A percentile compares a stretch with the other conserved stretches of the same genome.
Conservation (phyloP, 2,329 filamentous ascomycete genomes). For the Tolypocladium nubicola region DNA sequence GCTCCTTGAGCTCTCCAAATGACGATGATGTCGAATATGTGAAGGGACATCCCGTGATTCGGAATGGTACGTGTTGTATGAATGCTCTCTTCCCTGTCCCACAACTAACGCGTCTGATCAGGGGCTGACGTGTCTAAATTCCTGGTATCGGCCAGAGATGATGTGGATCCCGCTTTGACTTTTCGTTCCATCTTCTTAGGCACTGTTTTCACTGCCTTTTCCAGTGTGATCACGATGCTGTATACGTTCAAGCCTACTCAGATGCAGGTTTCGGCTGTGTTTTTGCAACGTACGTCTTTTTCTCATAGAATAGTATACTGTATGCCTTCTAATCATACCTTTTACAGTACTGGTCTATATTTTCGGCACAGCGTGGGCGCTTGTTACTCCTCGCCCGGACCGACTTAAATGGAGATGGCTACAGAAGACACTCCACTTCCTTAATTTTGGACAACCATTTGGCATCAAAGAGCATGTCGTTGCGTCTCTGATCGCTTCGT, state of each 20-base stretch:
- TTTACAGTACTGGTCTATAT: neutral
- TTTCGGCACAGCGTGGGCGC: neutral
- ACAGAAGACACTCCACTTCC: constrained; percentile 3
- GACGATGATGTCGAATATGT: neutral
- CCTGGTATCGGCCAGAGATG: constrained; percentile 9
- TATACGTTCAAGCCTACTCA: constrained; percentile 9
- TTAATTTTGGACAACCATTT: constrained; percentile 9
- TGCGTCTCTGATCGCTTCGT: constrained; percentile 9
- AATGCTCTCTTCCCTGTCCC: neutral
- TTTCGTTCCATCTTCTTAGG: constrained; percentile 10
- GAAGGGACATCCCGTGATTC: neutral
- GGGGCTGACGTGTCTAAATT: constrained; percentile 10
- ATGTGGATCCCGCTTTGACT: constrained; percentile 10
- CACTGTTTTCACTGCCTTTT: constrained; percentile 8
- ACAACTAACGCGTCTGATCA: neutral
- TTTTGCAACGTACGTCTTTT: constrained; percentile 5
- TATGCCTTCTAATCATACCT: neutral
- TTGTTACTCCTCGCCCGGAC: neutral
- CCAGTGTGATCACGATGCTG: constrained; percentile 12
- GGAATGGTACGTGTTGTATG: neutral
- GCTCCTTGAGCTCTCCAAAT: neutral
- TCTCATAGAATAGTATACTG: too few species aligned
- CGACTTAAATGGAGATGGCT: constrained; percentile 2
- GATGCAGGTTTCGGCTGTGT: constrained; percentile 9
- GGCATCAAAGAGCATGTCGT: constrained; percentile 11